Evolutionary conservation across 352 stramenopile genomes (phyloP), one percentile per base, ranked within the genome.

Genomic region (Pythium chondricola): DNA sequence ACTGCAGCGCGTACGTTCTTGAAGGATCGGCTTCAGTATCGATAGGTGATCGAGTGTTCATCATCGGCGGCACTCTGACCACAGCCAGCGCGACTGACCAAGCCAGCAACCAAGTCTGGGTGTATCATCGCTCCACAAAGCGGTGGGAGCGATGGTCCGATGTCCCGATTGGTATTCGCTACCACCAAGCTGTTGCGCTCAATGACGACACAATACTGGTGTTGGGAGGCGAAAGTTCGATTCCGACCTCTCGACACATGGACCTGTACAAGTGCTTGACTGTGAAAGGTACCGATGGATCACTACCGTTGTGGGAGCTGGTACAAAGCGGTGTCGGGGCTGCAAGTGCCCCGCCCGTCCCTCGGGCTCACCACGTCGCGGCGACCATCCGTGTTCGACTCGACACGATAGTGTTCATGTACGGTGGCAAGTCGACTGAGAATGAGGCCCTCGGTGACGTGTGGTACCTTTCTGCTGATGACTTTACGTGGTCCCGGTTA

Each of bases 391-490:
- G 67, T 32, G 74, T 86, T 43, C 78, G 82, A 20, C 67, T 92
- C 13, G 81, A 93, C 46, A 64, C 73, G 7, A 75, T 92, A 30
- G 74, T 95, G 7, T 85, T 95, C 41, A 70, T 95, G 61, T 95
- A 88, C 47, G 83, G 83, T 31, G 83, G 83, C 2, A 80, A 70
- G 48, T 89, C 79, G 14, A 61, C 71, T 4, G 80, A 93, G 8
- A 71, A 92, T 32, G 73, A 85, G 37, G 40, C 76, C 5, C 61
- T 95, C 1, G 83, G 80, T 22, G 83, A 95, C 35, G 69, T 69
- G 2, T 95, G 83, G 83, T 90, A 79, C 42, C 63, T 95, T 29
- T 91, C 81, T 2, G 47, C 93, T 4, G 76, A 93, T 26, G 81
- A 93, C 35, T 92, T 71, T 25, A 67, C 81, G 24, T 95, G 83